These are phyloP conservation scores for Rubus idaeus DNA, from an alignment of 306 rosid genomes.

Conservation along the genomic window DNA sequence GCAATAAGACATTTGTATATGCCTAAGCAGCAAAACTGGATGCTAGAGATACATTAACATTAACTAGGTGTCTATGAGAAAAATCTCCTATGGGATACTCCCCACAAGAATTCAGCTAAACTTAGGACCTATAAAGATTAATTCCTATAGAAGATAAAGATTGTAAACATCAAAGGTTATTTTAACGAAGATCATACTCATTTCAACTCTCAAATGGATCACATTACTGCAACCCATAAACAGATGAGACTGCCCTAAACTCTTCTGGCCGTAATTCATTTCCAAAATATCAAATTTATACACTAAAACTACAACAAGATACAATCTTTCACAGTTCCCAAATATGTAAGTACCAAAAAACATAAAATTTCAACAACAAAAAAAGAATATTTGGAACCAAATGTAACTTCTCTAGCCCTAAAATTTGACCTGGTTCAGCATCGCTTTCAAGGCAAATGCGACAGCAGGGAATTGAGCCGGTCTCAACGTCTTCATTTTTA, in stretches of 20 bases:
- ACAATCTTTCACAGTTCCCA: background rate
- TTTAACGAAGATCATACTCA: background rate
- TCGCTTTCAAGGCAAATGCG: constrained; percentile 97
- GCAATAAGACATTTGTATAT: constrained; percentile 9
- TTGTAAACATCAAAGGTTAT: background rate
- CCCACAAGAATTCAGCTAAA: background rate
- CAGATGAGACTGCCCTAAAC: too few species aligned
- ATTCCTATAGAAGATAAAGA: background rate
- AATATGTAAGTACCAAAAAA: background rate
- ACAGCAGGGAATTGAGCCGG: constrained; percentile 75
- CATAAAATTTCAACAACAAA: too few species aligned
- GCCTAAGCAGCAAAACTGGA: constrained; percentile 3
- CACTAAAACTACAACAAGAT: background rate
- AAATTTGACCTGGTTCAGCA: constrained; percentile 66
- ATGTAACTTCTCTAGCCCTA: background rate
- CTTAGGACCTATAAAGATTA: background rate
- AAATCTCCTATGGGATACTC: background rate
- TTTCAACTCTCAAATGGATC: background rate
- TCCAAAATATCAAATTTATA: background rate
- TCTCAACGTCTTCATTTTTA: constrained; percentile 70
- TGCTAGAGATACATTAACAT: background rate
- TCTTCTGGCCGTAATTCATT: too few species aligned
- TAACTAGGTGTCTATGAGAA: background rate
- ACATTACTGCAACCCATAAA: too few species aligned
- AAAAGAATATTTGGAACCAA: too few species aligned